Evolutionary conservation across 192 early-diverging fungal genomes (phyloP).

Genomic region (Podochytrium sp.): DNA sequence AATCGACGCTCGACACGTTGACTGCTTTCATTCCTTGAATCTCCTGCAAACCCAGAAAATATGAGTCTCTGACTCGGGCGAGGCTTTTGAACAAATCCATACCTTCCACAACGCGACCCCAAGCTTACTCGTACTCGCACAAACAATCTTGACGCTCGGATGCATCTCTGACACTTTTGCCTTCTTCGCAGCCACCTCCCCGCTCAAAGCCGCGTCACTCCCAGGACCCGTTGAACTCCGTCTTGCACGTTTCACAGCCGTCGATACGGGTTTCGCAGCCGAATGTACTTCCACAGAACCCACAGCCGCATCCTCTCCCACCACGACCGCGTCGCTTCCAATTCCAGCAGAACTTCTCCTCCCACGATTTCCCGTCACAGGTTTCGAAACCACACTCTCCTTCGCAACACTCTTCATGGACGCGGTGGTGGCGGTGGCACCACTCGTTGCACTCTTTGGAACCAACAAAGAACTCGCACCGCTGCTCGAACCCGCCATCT

Average conservation of each 20-base stretch:
- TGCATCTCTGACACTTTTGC: not conserved
- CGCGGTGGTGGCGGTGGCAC: too few relatives aligned
- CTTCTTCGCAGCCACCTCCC: not conserved
- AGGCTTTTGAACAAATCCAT: not conserved
- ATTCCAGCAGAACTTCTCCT: too few relatives aligned
- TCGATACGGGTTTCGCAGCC: too few relatives aligned
- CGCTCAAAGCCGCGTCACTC: too few relatives aligned
- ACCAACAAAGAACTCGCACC: not conserved
- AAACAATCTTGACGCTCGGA: not conserved
- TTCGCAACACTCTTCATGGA: too few relatives aligned
- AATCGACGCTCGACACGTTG: constrained; percentile 48
- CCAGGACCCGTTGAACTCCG: too few relatives aligned
- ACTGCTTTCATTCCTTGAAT: constrained; percentile 55
- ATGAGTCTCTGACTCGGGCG: not conserved
- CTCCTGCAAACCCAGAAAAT: constrained; percentile 27
- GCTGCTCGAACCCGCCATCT: not conserved
- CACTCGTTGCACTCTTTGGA: not conserved
- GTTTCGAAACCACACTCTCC: too few relatives aligned
- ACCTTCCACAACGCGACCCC: not conserved
- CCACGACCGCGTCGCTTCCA: too few relatives aligned
- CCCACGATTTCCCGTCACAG: too few relatives aligned
- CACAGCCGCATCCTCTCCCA: too few relatives aligned
- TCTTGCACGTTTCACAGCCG: too few relatives aligned
- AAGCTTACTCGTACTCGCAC: not conserved
- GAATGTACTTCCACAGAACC: too few relatives aligned